A percentile compares a stretch with the other conserved stretches of the same genome.
Evolutionary conservation across 768 basidiomycete species (phyloP).

Genomic region (Termitomyces sp.): DNA sequence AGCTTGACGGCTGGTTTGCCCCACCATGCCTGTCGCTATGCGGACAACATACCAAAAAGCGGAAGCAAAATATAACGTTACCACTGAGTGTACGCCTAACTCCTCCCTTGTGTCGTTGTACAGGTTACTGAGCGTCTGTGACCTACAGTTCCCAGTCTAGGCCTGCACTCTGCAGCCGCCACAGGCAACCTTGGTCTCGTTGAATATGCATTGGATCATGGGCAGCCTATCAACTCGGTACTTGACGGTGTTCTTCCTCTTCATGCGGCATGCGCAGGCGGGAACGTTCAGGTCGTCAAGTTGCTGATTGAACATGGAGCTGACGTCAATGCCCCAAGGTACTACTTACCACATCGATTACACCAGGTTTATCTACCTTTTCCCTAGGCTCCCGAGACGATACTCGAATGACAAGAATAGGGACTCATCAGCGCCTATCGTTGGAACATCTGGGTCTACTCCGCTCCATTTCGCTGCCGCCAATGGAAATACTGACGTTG

Average conservation of each 20-base stretch:
- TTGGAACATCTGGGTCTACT: slow-evolving; percentile 84
- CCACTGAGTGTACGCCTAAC: slow-evolving; percentile 46
- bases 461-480: slow-evolving; percentile 97
- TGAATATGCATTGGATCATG: slow-evolving; percentile 87
- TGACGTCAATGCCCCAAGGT: slow-evolving; percentile 97
- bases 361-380: slow-evolving; percentile 1
- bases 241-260: slow-evolving; percentile 95
- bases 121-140: background rate
- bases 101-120: slow-evolving; percentile 4
- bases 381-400: slow-evolving; percentile 59
- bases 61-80: slow-evolving; percentile 54
- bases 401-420: slow-evolving; percentile 68
- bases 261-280: slow-evolving; percentile 91
- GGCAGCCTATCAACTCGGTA: slow-evolving; percentile 95
- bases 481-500: slow-evolving; percentile 80
- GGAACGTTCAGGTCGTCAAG: slow-evolving; percentile 82
- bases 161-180: slow-evolving; percentile 71
- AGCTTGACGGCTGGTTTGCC: slow-evolving; percentile 17
- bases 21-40: slow-evolving; percentile 45
- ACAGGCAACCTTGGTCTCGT: slow-evolving; percentile 91
- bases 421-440: slow-evolving; percentile 62
- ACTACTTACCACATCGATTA: slow-evolving; percentile 12
- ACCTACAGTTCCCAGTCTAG: slow-evolving; percentile 63
- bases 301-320: slow-evolving; percentile 90
- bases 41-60: slow-evolving; percentile 43